A percentile compares a stretch with the other conserved stretches of the same genome.
Conservation (phyloP, 2,329 filamentous ascomycete species). For the Ophiostoma sp. region DNA sequence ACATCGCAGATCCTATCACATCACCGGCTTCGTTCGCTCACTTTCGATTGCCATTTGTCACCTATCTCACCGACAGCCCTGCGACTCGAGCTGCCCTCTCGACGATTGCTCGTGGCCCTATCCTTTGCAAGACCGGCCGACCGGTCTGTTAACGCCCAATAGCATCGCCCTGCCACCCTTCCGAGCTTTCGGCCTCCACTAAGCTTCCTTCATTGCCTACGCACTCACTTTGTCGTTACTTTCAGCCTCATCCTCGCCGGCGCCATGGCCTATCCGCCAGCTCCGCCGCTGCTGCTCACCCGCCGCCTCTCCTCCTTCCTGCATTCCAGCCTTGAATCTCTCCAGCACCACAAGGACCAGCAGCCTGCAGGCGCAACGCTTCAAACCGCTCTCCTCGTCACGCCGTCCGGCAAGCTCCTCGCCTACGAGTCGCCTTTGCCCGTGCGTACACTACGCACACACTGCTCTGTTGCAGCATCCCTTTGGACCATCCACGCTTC, state of each 20-base stretch:
- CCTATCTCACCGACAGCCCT: not conserved
- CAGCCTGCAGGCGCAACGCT: conserved; percentile 43
- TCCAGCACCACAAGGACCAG: conserved; percentile 24
- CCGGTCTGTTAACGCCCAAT: not conserved
- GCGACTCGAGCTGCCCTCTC: not conserved
- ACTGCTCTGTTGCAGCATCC: conserved; percentile 64
- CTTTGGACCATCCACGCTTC: conserved; percentile 60
- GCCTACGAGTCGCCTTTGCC: conserved; percentile 59
- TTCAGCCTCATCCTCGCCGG: conserved; percentile 27
- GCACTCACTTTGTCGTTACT: not conserved
- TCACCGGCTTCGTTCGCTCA: not conserved
- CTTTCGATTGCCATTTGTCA: not conserved
- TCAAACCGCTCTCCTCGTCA: conserved; percentile 61
- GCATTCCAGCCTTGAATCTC: conserved; percentile 49
- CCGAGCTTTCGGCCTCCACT: not conserved
- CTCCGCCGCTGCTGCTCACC: conserved; percentile 62
- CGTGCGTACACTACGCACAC: conserved; percentile 59
- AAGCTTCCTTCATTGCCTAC: not conserved
- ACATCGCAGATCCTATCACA: not conserved
- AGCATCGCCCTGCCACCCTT: not conserved
- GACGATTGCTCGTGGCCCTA: not conserved
- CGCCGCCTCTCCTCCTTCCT: conserved; percentile 66
- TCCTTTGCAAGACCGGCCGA: not conserved
- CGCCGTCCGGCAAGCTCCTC: conserved; percentile 62
- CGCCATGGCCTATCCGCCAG: conserved; percentile 41